Conservation (phyloP, 305 asterid genomes). For the Fraxinus greggii region DNA sequence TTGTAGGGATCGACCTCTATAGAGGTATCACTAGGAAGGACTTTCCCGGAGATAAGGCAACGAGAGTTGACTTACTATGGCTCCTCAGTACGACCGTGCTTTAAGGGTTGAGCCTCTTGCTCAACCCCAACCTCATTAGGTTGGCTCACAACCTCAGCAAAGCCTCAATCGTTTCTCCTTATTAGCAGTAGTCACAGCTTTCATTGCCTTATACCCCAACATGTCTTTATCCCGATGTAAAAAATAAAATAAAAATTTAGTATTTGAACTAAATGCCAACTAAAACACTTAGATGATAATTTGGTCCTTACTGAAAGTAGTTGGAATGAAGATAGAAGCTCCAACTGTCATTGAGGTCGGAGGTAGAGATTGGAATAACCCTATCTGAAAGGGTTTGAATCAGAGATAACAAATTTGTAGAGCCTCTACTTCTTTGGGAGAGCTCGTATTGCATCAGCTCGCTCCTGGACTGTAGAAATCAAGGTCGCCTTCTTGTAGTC, state of each 20-base stretch:
- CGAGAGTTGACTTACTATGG: not conserved
- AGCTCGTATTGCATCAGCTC: not conserved
- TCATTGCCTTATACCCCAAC: not conserved
- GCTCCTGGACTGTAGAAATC: not conserved
- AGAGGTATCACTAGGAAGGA: not conserved
- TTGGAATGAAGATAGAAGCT: not conserved
- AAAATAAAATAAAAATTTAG: not conserved
- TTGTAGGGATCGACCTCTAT: not conserved
- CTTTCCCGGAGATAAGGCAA: not conserved
- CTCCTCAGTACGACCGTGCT: not conserved
- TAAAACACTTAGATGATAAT: not conserved
- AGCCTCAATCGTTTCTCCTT: not conserved
- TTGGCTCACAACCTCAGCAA: not conserved
- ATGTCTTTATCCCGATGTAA: not conserved
- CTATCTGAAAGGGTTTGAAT: not conserved
- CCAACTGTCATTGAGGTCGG: not conserved
- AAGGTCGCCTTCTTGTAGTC: not conserved
- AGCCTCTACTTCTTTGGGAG: not conserved
- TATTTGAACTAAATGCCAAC: not conserved
- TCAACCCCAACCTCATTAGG: not conserved
- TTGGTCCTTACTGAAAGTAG: not conserved
- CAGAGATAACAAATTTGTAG: not conserved
- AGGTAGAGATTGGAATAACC: not conserved
- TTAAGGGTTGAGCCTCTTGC: not conserved
- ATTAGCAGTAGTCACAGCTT: not conserved